phyloP scores from a whole-genome alignment of 2,329 filamentous ascomycete species.

The Botryotinia convoluta region DNA sequence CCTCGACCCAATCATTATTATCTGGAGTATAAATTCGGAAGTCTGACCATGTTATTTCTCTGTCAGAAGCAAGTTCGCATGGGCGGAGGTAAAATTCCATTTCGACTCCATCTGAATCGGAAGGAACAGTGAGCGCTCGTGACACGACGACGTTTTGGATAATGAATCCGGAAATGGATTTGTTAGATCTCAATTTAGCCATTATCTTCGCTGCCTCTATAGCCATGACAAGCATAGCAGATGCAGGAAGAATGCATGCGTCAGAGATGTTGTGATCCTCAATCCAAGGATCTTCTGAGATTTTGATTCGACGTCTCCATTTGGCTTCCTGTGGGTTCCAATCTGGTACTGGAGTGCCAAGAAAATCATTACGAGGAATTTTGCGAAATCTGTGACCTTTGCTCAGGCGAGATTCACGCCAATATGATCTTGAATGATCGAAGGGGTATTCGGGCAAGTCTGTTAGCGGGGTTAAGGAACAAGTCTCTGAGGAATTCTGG shows the following conservation, averaged over 20 bases:
- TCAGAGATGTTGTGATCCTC: constrained; percentile 15
- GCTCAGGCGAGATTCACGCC: constrained; percentile 51
- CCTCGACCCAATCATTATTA: neutral
- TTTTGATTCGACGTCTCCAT: constrained; percentile 37
- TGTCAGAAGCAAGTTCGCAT: neutral
- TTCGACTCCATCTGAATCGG: neutral
- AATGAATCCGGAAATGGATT: neutral
- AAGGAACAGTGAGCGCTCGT: constrained; percentile 26
- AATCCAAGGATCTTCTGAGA: constrained; percentile 35
- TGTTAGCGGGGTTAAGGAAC: constrained; percentile 33
- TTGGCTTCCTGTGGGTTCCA: constrained; percentile 27
- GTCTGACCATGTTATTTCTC: neutral
- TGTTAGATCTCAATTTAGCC: neutral
- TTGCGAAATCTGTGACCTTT: constrained; percentile 45
- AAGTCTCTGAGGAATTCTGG: too few species aligned
- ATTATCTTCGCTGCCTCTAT: constrained; percentile 32
- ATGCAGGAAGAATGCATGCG: constrained; percentile 31
- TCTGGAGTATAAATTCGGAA: neutral
- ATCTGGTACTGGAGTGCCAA: constrained; percentile 33
- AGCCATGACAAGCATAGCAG: constrained; percentile 38
- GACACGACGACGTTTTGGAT: neutral
- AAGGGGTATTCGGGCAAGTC: constrained; percentile 52
- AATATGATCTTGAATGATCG: constrained; percentile 51
- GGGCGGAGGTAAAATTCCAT: neutral
- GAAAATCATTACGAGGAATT: constrained; percentile 41